Conservation (phyloP, 495 filamentous ascomycete genomes). For the Penicillium cinerascens region DNA sequence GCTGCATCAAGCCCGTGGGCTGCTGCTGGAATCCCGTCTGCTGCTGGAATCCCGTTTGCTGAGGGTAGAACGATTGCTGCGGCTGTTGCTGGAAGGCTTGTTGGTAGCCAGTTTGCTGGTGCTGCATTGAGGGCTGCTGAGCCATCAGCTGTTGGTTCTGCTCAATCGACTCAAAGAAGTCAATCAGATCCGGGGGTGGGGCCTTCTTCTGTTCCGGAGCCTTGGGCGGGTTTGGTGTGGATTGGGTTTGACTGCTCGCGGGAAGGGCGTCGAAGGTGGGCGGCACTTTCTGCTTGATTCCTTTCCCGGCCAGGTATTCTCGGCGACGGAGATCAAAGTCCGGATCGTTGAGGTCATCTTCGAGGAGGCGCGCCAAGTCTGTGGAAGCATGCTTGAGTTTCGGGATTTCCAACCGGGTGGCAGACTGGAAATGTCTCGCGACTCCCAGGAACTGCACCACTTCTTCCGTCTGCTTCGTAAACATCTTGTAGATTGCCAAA, state of each 20-base stretch:
- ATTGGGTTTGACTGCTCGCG: constrained; percentile 24
- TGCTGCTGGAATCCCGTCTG: constrained; percentile 18
- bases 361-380: constrained; percentile 80
- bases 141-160: constrained; percentile 75
- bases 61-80: constrained; percentile 35
- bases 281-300: constrained; percentile 44
- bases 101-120: constrained; percentile 50
- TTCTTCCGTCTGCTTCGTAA: constrained; percentile 86
- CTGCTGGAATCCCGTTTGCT: constrained; percentile 28
- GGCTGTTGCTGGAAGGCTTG: constrained; percentile 27
- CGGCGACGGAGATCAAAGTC: constrained; percentile 94
- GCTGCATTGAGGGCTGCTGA: constrained; percentile 38
- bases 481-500: constrained; percentile 87
- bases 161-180: constrained; percentile 98
- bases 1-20: constrained; percentile 20
- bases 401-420: constrained; percentile 89
- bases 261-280: constrained; percentile 18
- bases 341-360: constrained; percentile 92
- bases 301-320: constrained; percentile 83
- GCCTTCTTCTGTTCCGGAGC: constrained; percentile 41
- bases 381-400: constrained; percentile 97
- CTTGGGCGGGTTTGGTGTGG: constrained; percentile 15
- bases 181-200: constrained; percentile 81
- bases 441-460: constrained; percentile 88
- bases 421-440: constrained; percentile 83